phyloP scores from a whole-genome alignment of 2,329 filamentous ascomycete species.

The Pseudocercospora crystallina region DNA sequence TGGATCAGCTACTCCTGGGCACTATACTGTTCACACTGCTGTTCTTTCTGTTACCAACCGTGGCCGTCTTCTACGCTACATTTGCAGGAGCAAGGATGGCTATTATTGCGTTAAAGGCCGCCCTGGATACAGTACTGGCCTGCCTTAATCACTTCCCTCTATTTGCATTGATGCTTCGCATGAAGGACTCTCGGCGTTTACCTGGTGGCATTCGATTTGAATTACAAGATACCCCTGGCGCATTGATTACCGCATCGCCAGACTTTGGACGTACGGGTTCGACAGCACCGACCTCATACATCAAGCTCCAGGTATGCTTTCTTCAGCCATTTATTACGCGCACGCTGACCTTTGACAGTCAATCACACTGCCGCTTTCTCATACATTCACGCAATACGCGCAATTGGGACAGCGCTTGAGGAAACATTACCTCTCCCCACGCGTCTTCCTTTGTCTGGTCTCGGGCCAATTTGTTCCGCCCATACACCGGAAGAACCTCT shows the following conservation, averaged over 20 bases:
- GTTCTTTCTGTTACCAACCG: conserved; percentile 91
- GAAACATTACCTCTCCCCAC: conserved; percentile 90
- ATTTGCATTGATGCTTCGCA: conserved; percentile 91
- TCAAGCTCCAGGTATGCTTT: conserved; percentile 72
- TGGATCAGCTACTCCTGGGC: conserved; percentile 92
- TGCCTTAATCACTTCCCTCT: conserved; percentile 97
- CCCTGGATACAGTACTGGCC: conserved; percentile 85
- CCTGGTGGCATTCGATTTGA: conserved; percentile 91
- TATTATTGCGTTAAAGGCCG: conserved; percentile 89
- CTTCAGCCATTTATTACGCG: not conserved
- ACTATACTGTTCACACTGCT: conserved; percentile 95
- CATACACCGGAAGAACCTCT: conserved; percentile 90
- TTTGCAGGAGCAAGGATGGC: conserved; percentile 93
- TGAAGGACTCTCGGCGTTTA: conserved; percentile 87
- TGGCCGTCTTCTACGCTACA: conserved; percentile 94
- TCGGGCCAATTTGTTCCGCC: conserved; percentile 86
- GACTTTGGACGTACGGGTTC: conserved; percentile 6
- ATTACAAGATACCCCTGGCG: conserved; percentile 67
- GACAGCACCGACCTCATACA: conserved; percentile 70
- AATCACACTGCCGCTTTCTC: conserved; percentile 82
- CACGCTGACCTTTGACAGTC: conserved; percentile 56
- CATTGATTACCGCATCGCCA: conserved; percentile 24
- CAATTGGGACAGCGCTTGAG: conserved; percentile 88
- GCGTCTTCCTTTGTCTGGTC: conserved; percentile 81
- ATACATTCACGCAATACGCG: conserved; percentile 97